These are phyloP conservation scores for Podochytrium sp. DNA, from an alignment of 192 early-diverging fungal genomes.

Conservation along the genomic window DNA sequence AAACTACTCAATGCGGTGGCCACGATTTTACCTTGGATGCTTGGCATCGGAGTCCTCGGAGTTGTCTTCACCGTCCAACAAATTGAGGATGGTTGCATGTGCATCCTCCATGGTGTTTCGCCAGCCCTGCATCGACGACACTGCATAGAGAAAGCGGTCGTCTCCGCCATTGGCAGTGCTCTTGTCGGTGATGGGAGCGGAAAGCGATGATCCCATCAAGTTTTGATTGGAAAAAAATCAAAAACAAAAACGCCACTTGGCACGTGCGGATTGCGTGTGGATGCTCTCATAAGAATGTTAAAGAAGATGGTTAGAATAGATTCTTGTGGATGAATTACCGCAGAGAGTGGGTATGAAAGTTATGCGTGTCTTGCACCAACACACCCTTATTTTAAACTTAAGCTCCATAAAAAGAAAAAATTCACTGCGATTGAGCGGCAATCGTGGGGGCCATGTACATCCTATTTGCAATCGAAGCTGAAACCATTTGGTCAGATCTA, in stretches of 20 bases:
- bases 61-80: slow-evolving; percentile 48
- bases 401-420: too few relatives aligned
- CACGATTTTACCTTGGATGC: slow-evolving; percentile 17
- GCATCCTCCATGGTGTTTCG: slow-evolving; percentile 92
- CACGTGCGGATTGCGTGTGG: too few relatives aligned
- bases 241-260: too few relatives aligned
- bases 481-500: too few relatives aligned
- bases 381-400: too few relatives aligned
- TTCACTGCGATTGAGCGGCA: slow-evolving; percentile 25
- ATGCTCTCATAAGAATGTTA: too few relatives aligned
- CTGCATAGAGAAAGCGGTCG: slow-evolving; percentile 77
- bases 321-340: too few relatives aligned
- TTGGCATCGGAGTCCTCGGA: slow-evolving; percentile 40
- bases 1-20: too few relatives aligned
- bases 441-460: slow-evolving; percentile 2
- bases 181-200: slow-evolving; percentile 37
- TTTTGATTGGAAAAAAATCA: too few relatives aligned
- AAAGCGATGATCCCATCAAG: background rate
- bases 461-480: background rate
- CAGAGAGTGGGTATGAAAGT: too few relatives aligned
- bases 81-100: slow-evolving; percentile 80
- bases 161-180: slow-evolving; percentile 73
- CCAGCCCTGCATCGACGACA: slow-evolving; percentile 84
- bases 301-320: too few relatives aligned
- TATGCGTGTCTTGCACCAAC: too few relatives aligned